Percentiles rank a stretch among this genome's conserved stretches.
These are phyloP conservation scores for Mycena epipterygia DNA, from an alignment of 768 basidiomycete species.

Conservation along the genomic window DNA sequence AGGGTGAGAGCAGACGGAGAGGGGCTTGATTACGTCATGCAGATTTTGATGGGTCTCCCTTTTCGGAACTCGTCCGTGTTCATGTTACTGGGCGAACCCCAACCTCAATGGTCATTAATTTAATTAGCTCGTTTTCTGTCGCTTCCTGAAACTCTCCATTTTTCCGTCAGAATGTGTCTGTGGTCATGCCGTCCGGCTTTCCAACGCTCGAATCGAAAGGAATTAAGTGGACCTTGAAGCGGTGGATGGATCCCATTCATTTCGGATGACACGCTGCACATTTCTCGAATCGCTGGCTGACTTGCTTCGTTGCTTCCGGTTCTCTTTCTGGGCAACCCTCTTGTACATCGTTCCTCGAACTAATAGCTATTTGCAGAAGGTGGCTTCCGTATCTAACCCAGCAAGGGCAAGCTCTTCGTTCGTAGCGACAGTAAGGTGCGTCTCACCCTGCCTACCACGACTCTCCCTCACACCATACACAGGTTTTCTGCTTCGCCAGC, in stretches of 20 bases:
- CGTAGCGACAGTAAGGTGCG: slow-evolving; percentile 95
- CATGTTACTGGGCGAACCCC: too few relatives aligned
- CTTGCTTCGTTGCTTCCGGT: background rate
- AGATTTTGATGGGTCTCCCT: too few relatives aligned
- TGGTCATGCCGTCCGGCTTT: background rate
- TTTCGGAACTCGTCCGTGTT: too few relatives aligned
- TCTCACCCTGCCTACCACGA: background rate
- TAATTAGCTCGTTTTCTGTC: too few relatives aligned
- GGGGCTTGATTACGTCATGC: too few relatives aligned
- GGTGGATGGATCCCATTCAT: slow-evolving; percentile 1
- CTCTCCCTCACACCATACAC: background rate
- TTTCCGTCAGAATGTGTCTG: background rate
- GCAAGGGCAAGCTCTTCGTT: slow-evolving; percentile 96
- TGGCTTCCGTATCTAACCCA: slow-evolving; percentile 97
- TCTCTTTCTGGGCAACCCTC: background rate
- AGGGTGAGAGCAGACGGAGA: too few relatives aligned
- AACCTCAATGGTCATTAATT: too few relatives aligned
- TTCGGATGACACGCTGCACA: slow-evolving; percentile 21
- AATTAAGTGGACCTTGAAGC: background rate
- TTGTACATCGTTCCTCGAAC: background rate
- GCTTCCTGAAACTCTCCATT: too few relatives aligned
- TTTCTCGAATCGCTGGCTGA: slow-evolving; percentile 3
- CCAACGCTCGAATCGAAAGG: slow-evolving; percentile 9
- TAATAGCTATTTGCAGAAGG: slow-evolving; percentile 40
- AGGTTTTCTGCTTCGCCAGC: slow-evolving; percentile 96